Evolutionary conservation across 805 yeast species (phyloP), one percentile per base, ranked within the genome.

Genomic region (Cyberlindnera amylophila): DNA sequence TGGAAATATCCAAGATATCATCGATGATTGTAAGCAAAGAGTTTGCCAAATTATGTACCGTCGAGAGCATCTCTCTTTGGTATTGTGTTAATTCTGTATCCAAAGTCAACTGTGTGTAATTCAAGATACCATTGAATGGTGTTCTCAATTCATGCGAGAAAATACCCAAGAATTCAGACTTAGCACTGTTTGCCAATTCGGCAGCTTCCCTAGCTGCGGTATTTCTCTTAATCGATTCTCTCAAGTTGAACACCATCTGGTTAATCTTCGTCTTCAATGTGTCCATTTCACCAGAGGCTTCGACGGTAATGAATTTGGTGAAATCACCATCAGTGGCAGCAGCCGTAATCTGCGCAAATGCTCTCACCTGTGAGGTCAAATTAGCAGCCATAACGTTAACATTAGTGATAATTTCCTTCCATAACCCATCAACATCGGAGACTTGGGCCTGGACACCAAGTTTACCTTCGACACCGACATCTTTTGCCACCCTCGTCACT

Each of bases 181-280:
- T 87, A 4, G 96, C 88, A 52, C 86, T 74, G 62, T 87, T 87
- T 5, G 96, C 96, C 53, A 86, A 70, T 59, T 87, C 96, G 30
- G 96, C 96, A 29, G 96, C 96, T 64, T 87, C 96, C 65, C 96
- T 80, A 1, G 96, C 96, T 10, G 91, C 93, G 0, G 96, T 86
- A 58, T 87, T 87, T 61, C 95, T 79, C 65, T 87, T 95, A 61
- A 87, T 87, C 4, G 93, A 84, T 59, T 87, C 96, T 62, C 95
- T 75, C 58, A 87, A 71, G 57, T 86, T 85, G 53, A 84, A 75
- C 61, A 87, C 95, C 93, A 84, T 84, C 69, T 82, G 90, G 62
- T 84, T 75, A 50, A 75, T 74, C 52, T 75, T 70, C 12, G 74
- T 75, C 50, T 72, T 71, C 45, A 79, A 57, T 0, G 61, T 49